Percentiles rank a stretch among this genome's conserved stretches.
Conservation (phyloP, 2,329 filamentous ascomycete species). For the Fusarium denticulatum region DNA sequence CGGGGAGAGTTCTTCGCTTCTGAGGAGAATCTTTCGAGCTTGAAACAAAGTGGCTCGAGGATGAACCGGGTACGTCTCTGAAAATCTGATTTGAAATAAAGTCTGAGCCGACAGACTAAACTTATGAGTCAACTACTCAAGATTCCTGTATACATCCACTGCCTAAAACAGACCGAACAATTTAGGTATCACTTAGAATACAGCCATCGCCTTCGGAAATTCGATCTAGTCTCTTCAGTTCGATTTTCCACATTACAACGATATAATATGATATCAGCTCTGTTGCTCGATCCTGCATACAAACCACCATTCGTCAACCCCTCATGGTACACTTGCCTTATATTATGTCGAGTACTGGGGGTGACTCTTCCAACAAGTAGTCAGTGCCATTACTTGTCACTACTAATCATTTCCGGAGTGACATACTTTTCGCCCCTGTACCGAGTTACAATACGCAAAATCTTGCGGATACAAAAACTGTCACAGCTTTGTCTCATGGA, state of each 20-base stretch:
- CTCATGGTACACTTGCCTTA: neutral
- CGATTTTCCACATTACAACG: neutral
- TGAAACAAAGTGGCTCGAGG: slow-evolving; percentile 7
- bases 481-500: slow-evolving; percentile 5
- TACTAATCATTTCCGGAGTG: neutral
- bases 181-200: neutral
- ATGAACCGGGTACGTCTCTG: neutral
- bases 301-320: neutral
- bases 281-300: neutral
- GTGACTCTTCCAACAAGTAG: neutral
- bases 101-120: neutral
- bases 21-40: neutral
- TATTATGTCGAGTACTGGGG: neutral
- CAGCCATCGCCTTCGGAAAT: neutral
- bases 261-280: neutral
- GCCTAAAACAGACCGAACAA: neutral
- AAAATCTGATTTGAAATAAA: neutral
- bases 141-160: neutral
- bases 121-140: neutral
- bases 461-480: neutral
- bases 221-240: neutral
- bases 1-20: neutral
- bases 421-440: neutral
- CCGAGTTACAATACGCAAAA: neutral
- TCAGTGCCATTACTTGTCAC: neutral